A percentile compares a stretch with the other conserved stretches of the same genome.
Evolutionary conservation across 495 filamentous ascomycete species (phyloP).

Genomic region (Penicillium roqueforti): DNA sequence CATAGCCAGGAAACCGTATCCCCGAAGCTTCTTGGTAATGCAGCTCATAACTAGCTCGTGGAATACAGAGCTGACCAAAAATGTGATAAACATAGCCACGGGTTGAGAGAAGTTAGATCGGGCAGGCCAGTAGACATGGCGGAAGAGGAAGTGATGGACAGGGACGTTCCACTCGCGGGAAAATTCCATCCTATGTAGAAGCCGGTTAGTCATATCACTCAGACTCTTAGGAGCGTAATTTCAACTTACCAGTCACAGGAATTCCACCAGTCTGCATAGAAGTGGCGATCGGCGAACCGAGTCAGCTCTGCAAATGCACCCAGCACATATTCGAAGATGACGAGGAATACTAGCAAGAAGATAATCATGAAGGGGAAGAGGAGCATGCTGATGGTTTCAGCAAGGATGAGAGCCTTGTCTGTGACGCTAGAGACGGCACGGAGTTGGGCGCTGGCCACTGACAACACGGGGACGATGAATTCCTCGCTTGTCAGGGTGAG

Average conservation of each 20-base stretch:
- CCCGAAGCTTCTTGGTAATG: conserved; percentile 93
- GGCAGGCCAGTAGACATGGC: conserved; percentile 87
- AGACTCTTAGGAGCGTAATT: neutral
- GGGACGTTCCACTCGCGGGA: conserved; percentile 97
- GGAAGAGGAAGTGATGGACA: conserved; percentile 94
- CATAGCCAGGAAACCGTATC: conserved; percentile 90
- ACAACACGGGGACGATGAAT: conserved; percentile 87
- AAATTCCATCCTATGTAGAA: conserved; percentile 73
- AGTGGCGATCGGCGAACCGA: conserved; percentile 88
- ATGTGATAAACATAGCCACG: conserved; percentile 84
- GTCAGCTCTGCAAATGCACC: conserved; percentile 94
- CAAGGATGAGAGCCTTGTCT: conserved; percentile 74
- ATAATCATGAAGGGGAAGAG: conserved; percentile 97
- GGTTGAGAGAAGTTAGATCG: conserved; percentile 68
- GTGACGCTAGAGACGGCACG: conserved; percentile 50
- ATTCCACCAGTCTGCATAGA: conserved; percentile 96
- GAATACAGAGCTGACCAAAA: conserved; percentile 80
- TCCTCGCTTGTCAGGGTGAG: conserved; percentile 89
- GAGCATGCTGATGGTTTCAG: conserved; percentile 89
- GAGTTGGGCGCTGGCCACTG: conserved; percentile 67
- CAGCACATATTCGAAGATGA: conserved; percentile 95
- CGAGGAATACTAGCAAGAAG: conserved; percentile 89
- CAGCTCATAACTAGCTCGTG: conserved; percentile 97
- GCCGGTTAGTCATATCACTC: neutral
- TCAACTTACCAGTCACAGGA: conserved; percentile 50